phyloP scores from a whole-genome alignment of 768 basidiomycete genomes.

The Tulasnella sp. region DNA sequence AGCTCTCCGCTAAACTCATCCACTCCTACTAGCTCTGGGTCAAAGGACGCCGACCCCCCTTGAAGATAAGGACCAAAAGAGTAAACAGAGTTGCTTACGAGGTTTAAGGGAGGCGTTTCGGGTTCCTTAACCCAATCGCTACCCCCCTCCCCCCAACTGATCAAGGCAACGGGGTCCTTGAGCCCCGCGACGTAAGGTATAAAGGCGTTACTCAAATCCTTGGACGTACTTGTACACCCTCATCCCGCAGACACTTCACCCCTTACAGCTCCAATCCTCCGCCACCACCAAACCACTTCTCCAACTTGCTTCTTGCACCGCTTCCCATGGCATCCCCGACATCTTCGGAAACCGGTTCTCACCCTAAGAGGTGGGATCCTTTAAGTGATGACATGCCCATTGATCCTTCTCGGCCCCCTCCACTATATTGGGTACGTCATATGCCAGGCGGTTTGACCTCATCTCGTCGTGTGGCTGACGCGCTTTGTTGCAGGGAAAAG shows the following conservation, averaged over 20 bases:
- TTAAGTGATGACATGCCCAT: not conserved
- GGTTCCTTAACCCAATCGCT: not conserved
- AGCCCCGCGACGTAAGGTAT: not conserved
- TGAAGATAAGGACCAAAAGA: conserved; percentile 3
- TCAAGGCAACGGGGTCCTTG: not conserved
- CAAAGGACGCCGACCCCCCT: conserved; percentile 4
- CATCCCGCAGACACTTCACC: not conserved
- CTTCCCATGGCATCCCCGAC: not conserved
- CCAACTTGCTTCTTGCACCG: not conserved
- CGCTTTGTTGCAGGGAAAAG: not conserved
- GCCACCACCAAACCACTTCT: not conserved
- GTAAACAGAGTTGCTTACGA: conserved; percentile 10
- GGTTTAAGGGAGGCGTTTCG: not conserved
- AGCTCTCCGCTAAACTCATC: conserved; percentile 1
- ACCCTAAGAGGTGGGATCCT: not conserved
- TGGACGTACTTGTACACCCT: not conserved
- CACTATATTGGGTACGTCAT: conserved; percentile 17
- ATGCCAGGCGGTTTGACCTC: conserved; percentile 5
- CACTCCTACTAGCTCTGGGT: not conserved
- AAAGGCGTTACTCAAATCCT: not conserved
- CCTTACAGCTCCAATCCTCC: not conserved
- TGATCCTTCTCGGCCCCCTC: conserved; percentile 11
- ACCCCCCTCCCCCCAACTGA: not conserved
- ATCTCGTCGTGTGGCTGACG: not conserved
- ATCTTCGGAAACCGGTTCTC: not conserved